phyloP scores from a whole-genome alignment of 1,139 yeast species.

The Geotrichum australiense region DNA sequence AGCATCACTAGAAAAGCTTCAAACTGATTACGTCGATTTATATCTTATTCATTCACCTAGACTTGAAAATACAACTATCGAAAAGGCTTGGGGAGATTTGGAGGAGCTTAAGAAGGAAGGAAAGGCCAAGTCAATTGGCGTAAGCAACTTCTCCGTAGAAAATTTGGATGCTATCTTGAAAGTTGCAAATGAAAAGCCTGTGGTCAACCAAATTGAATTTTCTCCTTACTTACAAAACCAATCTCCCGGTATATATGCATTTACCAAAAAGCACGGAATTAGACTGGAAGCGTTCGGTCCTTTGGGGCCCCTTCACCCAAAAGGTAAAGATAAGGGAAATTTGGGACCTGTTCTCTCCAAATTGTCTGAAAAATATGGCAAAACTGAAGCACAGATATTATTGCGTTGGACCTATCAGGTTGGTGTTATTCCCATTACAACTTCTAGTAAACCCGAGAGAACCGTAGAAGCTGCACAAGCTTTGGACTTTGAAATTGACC shows the following conservation, averaged over 20 bases:
- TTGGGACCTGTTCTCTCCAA: constrained; percentile 30
- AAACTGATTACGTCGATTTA: constrained; percentile 60
- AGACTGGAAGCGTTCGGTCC: constrained; percentile 65
- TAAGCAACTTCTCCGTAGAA: constrained; percentile 48
- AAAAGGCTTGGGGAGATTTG: constrained; percentile 50
- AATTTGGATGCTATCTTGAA: constrained; percentile 44
- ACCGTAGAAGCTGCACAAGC: constrained; percentile 49
- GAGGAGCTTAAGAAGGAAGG: constrained; percentile 44
- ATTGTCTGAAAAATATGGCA: constrained; percentile 48
- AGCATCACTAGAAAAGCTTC: constrained; percentile 43
- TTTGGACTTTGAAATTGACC: constrained; percentile 41
- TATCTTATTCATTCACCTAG: constrained; percentile 65
- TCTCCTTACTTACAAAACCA: constrained; percentile 65
- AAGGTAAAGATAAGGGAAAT: constrained; percentile 17
- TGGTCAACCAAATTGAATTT: constrained; percentile 64
- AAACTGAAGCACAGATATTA: constrained; percentile 54
- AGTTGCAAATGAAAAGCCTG: constrained; percentile 46
- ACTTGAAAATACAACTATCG: constrained; percentile 42
- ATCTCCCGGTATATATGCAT: constrained; percentile 58
- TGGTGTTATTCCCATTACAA: constrained; percentile 65
- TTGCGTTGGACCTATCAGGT: constrained; percentile 62
- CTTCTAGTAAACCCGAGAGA: constrained; percentile 56
- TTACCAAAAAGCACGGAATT: constrained; percentile 45
- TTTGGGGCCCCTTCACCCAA: constrained; percentile 43
- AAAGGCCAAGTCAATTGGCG: constrained; percentile 54